A percentile compares a stretch with the other conserved stretches of the same genome.
These are phyloP conservation scores for Pythium chondricola DNA, from an alignment of 352 stramenopile species.

Conservation along the genomic window DNA sequence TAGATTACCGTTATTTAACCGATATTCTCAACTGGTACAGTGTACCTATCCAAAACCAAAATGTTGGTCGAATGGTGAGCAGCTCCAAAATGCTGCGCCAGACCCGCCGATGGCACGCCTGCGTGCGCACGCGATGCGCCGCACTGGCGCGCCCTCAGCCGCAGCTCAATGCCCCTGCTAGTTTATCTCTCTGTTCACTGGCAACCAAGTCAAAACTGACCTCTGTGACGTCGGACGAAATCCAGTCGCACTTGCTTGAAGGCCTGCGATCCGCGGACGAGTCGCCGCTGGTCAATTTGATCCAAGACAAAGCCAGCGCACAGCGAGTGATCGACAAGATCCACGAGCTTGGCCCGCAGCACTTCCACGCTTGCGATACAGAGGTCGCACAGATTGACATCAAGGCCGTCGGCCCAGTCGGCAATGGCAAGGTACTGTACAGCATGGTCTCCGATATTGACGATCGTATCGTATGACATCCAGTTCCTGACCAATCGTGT, in stretches of 20 bases:
- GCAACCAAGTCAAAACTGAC: slow-evolving; percentile 22
- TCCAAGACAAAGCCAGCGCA: slow-evolving; percentile 64
- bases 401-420: slow-evolving; percentile 90
- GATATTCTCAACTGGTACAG: no score
- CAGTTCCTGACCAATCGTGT: background rate
- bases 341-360: slow-evolving; percentile 41
- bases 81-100: slow-evolving; percentile 1
- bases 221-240: slow-evolving; percentile 67
- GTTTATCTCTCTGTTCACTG: background rate
- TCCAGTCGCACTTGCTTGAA: slow-evolving; percentile 44
- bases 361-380: slow-evolving; percentile 96
- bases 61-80: background rate
- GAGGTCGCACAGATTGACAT: slow-evolving; percentile 97
- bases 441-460: no score
- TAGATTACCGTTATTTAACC: no score
- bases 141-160: background rate
- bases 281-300: slow-evolving; percentile 62
- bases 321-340: slow-evolving; percentile 59
- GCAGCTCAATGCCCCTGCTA: background rate
- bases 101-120: background rate
- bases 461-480: no score
- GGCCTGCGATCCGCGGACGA: slow-evolving; percentile 65
- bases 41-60: no score
- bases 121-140: background rate
- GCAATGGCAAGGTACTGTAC: slow-evolving; percentile 90